Base-by-base conservation (phyloP, 2,329 filamentous ascomycete genomes). In the Paraphaeosphaeria minitans region DNA sequence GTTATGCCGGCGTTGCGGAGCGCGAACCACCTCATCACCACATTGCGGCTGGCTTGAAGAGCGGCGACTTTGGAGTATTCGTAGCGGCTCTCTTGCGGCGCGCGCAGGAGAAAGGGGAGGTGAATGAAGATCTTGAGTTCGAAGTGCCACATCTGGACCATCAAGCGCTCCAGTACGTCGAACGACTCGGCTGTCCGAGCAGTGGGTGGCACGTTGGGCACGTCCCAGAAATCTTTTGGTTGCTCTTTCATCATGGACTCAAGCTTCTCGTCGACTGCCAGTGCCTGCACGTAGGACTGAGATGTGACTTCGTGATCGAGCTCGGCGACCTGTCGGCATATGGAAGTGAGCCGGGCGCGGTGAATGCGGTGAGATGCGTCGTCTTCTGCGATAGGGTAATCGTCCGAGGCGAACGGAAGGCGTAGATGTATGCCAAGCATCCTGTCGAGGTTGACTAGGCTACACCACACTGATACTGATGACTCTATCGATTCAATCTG, bases 1-100 rank as follows among this genome's bases (percentile, higher is more conserved):
- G 73, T 75, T 51, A 75, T 74, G 53, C 58, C 59, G 5, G 72
- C 69, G 46, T 75, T 75, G 27, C 72, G 68, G 4, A 76, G 66
- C 2, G 73, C 74, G 52, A 76, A 75, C 72, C 72, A 76, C 50
- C 74, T 57, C 72, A 75, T 73, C 31, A 75, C 56, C 14, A 76
- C 61, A 59, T 75, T 74, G 3, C 74, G 74, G 48, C 72, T 71
- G 9, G 73, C 69, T 50, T 75, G 72, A 21, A 75, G 56, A 4
- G 71, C 74, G 1, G 73, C 72, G 48, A 75, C 65, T 48, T 75
- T 75, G 1, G 69, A 72, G 58, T 67, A 76, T 5, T 74, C 72
- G 60, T 72, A 76, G 19, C 72, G 65, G 22, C 63, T 66, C 21
- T 76, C 73, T n/a, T 61, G 62, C 1, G 68, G 58, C 16, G 71